Conservation (phyloP, 2,329 filamentous ascomycete species). For the Iodosphaeria phyllophila region DNA sequence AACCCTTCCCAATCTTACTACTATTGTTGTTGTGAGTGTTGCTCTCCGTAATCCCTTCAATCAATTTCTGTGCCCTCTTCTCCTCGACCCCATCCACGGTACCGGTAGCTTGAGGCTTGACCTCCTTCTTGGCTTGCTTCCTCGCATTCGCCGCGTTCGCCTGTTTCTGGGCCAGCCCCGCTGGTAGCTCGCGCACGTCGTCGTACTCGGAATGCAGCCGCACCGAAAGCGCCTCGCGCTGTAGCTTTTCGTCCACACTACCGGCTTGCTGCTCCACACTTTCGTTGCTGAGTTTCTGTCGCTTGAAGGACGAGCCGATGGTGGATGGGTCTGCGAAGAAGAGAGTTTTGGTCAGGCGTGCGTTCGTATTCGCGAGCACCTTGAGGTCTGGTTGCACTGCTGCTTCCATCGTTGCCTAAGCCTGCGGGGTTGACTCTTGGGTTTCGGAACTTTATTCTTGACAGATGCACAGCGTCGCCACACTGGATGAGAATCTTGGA, state of each 20-base stretch:
- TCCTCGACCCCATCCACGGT: slow-evolving; percentile 13
- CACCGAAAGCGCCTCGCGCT: slow-evolving; percentile 12
- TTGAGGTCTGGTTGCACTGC: slow-evolving; percentile 9
- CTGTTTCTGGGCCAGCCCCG: slow-evolving; percentile 17
- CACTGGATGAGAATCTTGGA: too few species aligned
- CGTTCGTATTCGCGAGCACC: slow-evolving; percentile 11
- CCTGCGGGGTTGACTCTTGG: background rate
- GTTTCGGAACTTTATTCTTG: too few species aligned
- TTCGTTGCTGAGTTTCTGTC: slow-evolving; percentile 8
- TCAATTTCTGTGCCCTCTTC: slow-evolving; percentile 42
- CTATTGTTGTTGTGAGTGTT: slow-evolving; percentile 17
- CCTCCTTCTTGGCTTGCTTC: slow-evolving; percentile 12
- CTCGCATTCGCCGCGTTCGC: slow-evolving; percentile 12
- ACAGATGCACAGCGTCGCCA: too few species aligned
- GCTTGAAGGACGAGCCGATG: slow-evolving; percentile 10
- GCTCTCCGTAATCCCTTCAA: slow-evolving; percentile 36
- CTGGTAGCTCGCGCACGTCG: slow-evolving; percentile 11
- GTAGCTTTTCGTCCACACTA: slow-evolving; percentile 10
- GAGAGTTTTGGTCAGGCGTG: slow-evolving; percentile 12
- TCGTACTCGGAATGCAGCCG: slow-evolving; percentile 15
- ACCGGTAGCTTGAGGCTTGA: slow-evolving; percentile 1
- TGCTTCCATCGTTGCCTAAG: slow-evolving; percentile 7
- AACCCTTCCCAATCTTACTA: too few species aligned
- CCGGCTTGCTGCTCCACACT: too few species aligned
- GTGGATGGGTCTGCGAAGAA: slow-evolving; percentile 11